Percentiles rank a stretch among this genome's conserved stretches.
Conservation (phyloP, 805 yeast species). For the Ogataea populi-albae region DNA sequence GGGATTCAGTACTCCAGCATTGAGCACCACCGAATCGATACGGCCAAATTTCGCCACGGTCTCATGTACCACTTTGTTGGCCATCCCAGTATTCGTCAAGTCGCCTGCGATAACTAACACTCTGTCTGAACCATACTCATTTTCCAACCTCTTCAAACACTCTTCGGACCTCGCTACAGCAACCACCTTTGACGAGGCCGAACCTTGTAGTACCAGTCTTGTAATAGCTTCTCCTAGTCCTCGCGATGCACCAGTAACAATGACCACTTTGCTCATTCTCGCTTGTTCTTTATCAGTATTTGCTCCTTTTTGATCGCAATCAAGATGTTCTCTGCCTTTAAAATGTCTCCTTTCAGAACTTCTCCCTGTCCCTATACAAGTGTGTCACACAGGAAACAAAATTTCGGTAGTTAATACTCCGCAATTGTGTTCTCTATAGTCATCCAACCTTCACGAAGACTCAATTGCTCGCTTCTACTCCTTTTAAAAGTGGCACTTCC, state of each 20-base stretch:
- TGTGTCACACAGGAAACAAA: too few relatives aligned
- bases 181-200: constrained; percentile 44
- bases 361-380: too few relatives aligned
- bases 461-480: too few relatives aligned
- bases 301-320: too few relatives aligned
- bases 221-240: constrained; percentile 86
- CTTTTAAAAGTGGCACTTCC: too few relatives aligned
- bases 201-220: constrained; percentile 40
- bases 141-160: constrained; percentile 35
- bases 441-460: too few relatives aligned
- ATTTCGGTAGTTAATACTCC: too few relatives aligned
- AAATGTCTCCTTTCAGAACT: too few relatives aligned
- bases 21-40: constrained; percentile 64
- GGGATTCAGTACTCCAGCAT: constrained; percentile 84
- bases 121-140: constrained; percentile 44
- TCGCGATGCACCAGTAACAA: constrained; percentile 64
- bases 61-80: constrained; percentile 38
- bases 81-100: constrained; percentile 42
- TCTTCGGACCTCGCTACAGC: constrained; percentile 70
- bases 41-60: constrained; percentile 52
- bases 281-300: too few relatives aligned
- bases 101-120: constrained; percentile 60
- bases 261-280: constrained; percentile 30
- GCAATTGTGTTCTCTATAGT: too few relatives aligned
- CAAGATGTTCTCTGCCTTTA: too few relatives aligned